A percentile compares a stretch with the other conserved stretches of the same genome.
phyloP scores from a whole-genome alignment of 441 rosid genomes.

The Gossypium trilobum region DNA sequence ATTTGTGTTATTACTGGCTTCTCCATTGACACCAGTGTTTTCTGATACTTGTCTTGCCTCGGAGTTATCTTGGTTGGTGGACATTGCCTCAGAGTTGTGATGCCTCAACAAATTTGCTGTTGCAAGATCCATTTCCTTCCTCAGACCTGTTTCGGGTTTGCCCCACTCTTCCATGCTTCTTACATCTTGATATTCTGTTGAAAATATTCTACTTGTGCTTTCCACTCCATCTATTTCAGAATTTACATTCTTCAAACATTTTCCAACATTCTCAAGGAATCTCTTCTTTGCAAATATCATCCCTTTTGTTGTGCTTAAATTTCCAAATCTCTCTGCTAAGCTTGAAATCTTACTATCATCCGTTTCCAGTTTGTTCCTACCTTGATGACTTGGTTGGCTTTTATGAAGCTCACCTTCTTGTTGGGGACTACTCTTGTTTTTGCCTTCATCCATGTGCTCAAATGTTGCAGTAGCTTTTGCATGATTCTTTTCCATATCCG shows the following conservation, averaged over 20 bases:
- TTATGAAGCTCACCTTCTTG: conserved; percentile 7
- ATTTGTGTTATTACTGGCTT: not conserved
- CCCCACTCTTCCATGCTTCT: conserved; percentile 11
- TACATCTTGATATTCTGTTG: conserved; percentile 4
- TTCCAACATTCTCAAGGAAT: conserved; percentile 10
- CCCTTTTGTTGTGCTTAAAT: conserved; percentile 22
- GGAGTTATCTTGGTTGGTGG: not conserved
- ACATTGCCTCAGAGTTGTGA: conserved; percentile 1
- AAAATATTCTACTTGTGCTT: conserved; percentile 9
- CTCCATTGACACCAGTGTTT: conserved; percentile 4
- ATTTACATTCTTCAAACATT: conserved; percentile 12
- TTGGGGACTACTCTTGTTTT: conserved; percentile 5
- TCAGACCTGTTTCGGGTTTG: not conserved
- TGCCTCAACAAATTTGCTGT: not conserved
- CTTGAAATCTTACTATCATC: not conserved
- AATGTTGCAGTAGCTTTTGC: conserved; percentile 14
- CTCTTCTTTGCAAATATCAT: conserved; percentile 27
- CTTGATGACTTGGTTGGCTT: conserved; percentile 8
- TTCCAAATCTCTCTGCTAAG: conserved; percentile 12
- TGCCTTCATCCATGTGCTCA: not conserved
- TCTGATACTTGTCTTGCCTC: not conserved
- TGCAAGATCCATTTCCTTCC: conserved; percentile 1
- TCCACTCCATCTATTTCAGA: conserved; percentile 11
- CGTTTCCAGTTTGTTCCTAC: conserved; percentile 23
- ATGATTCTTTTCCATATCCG: not conserved